Percentiles rank a stretch among this genome's conserved stretches.
phyloP scores from a whole-genome alignment of 2,329 filamentous ascomycete species.

The Fusarium subtropicale region DNA sequence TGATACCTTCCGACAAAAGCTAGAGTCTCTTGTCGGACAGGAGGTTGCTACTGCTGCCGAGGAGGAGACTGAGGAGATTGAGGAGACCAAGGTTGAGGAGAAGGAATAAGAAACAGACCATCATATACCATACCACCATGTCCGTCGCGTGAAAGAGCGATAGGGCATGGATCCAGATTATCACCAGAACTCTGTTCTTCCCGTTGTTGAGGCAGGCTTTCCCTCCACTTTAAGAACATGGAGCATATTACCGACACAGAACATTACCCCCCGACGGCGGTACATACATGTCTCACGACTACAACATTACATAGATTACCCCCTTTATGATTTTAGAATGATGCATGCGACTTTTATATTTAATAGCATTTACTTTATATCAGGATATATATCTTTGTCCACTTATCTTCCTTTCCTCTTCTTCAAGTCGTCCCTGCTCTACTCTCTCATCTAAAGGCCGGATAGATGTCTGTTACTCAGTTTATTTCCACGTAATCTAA shows the following conservation, averaged over 20 bases:
- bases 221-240: conserved; percentile 4
- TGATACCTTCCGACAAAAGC: conserved; percentile 30
- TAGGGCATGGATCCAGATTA: background rate
- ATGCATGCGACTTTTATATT: conserved; percentile 11
- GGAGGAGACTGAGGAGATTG: background rate
- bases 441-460: too few relatives aligned
- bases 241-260: conserved; percentile 8
- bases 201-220: conserved; percentile 5
- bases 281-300: conserved; percentile 10
- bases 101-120: background rate
- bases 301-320: conserved; percentile 8
- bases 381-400: background rate
- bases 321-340: conserved; percentile 12
- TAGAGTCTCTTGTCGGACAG: conserved; percentile 25
- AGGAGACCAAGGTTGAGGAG: background rate
- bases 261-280: background rate
- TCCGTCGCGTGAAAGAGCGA: background rate
- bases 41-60: background rate
- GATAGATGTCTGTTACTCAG: too few relatives aligned
- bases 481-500: too few relatives aligned
- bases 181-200: conserved; percentile 9
- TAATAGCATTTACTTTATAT: conserved; percentile 4
- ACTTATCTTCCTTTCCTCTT: background rate
- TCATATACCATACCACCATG: background rate
- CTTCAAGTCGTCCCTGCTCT: too few relatives aligned